Evolutionary conservation across 1,284 basidiomycete genomes (phyloP), one percentile per base, ranked within the genome.

Genomic region (Ceratorhiza oryzae-sativae): DNA sequence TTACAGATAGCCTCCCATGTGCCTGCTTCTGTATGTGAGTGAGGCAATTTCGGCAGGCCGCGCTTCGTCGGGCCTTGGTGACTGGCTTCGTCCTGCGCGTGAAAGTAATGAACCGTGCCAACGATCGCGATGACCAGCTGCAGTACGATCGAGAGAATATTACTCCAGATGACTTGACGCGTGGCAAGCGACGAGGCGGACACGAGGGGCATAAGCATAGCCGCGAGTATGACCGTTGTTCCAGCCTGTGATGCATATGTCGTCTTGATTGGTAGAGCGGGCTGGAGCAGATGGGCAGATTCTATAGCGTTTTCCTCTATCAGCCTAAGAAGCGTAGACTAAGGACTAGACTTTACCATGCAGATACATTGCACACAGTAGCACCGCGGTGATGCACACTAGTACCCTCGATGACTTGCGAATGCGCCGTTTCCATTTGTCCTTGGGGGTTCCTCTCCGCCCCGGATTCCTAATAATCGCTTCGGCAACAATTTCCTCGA

Each of bases 1-100:
- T 58, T 39, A 68, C 65, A 68, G n/a, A 68, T 68, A 27, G 65
- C 51, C 65, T 68, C 65, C 65, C 65, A 68, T 56, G 65, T 68
- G 51, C 65, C 65, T 45, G 53, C 53, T 68, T 68, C 51, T 46
- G 65, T 68, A 46, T 56, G 65, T 41, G 65, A 56, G 18, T 53
- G 12, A n/a, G 65, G 34, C 36, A 56, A 58, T 58, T 68, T 68
- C 15, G 65, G 53, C 10, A 68, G 53, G 8, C 51, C 53, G 20
- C 65, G 51, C 42, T 58, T 68, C 13, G 62, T 65, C 23, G 32
- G 30, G 4, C 48, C 48, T 18, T 25, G 23, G 27, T 58, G 65
- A 25, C 53, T 30, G 12, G 39, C 8, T 18, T 55, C 65, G 55
- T 68, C 65, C 58, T 68, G 20, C 13, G n/a, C 36, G 23, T 68